These are phyloP conservation scores for Fusarium keratoplasticum DNA, from an alignment of 2,329 filamentous ascomycete species.

Conservation along the genomic window DNA sequence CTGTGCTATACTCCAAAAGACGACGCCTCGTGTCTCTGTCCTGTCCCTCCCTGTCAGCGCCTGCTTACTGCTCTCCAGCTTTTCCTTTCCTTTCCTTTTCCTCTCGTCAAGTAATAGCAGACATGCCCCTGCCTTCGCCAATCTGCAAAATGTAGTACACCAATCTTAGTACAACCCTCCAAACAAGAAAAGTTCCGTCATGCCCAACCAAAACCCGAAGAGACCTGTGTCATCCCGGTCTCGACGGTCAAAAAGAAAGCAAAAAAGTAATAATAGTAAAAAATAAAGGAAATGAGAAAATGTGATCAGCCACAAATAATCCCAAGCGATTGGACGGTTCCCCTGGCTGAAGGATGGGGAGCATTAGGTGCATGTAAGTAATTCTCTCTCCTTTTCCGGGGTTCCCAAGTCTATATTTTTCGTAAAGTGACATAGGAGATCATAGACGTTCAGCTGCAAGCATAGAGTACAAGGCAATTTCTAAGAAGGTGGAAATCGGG, in stretches of 20 bases:
- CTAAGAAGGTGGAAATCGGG: constrained; percentile 20
- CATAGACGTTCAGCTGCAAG: constrained; percentile 33
- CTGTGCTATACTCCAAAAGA: constrained; percentile 7
- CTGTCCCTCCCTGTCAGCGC: neutral
- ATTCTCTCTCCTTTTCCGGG: constrained; percentile 43
- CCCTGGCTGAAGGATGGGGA: constrained; percentile 39
- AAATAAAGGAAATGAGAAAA: constrained; percentile 17
- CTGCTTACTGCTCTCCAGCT: constrained; percentile 7
- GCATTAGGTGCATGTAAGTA: constrained; percentile 44
- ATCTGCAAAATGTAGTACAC: constrained; percentile 21
- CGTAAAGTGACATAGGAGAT: constrained; percentile 43
- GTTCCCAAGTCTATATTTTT: constrained; percentile 44
- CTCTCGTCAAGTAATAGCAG: constrained; percentile 11
- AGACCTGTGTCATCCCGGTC: constrained; percentile 26
- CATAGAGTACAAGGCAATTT: constrained; percentile 32
- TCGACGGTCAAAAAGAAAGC: constrained; percentile 26
- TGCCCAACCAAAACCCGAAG: constrained; percentile 12
- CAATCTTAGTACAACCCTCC: constrained; percentile 35
- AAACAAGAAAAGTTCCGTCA: constrained; percentile 25
- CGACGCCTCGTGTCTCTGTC: neutral
- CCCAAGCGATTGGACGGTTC: constrained; percentile 41
- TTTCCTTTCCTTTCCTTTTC: neutral
- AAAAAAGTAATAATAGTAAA: constrained; percentile 26
- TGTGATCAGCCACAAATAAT: constrained; percentile 38
- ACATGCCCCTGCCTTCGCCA: constrained; percentile 18